phyloP scores from a whole-genome alignment of 495 filamentous ascomycete genomes.

The Penicillium soppii region DNA sequence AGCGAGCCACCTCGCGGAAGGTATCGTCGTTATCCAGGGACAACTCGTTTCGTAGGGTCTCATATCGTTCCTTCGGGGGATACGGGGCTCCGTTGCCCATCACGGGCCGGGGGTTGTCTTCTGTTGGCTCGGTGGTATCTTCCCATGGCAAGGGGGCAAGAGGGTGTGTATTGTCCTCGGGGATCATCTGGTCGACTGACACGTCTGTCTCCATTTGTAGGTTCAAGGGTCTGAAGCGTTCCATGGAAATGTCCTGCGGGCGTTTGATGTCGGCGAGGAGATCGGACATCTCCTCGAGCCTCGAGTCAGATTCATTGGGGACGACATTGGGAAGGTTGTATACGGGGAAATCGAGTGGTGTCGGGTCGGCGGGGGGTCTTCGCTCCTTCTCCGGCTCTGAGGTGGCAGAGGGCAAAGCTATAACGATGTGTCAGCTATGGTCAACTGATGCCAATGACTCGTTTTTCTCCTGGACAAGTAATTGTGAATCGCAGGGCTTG shows the following conservation, averaged over 20 bases:
- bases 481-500: neutral
- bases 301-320: slow-evolving; percentile 23
- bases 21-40: slow-evolving; percentile 55
- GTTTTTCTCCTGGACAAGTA: neutral
- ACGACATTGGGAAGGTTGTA: slow-evolving; percentile 35
- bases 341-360: slow-evolving; percentile 50
- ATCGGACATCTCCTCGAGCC: slow-evolving; percentile 34
- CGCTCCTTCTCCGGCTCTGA: slow-evolving; percentile 44
- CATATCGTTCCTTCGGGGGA: slow-evolving; percentile 49
- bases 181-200: slow-evolving; percentile 45
- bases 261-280: slow-evolving; percentile 51
- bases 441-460: neutral
- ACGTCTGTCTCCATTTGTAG: slow-evolving; percentile 44
- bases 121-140: slow-evolving; percentile 18
- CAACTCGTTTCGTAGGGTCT: slow-evolving; percentile 49
- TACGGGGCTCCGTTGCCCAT: slow-evolving; percentile 52
- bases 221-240: slow-evolving; percentile 55
- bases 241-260: slow-evolving; percentile 49
- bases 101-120: slow-evolving; percentile 23
- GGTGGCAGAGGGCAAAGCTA: slow-evolving; percentile 36
- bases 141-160: slow-evolving; percentile 51
- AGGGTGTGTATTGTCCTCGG: slow-evolving; percentile 32
- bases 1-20: slow-evolving; percentile 50
- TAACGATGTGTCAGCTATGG: neutral
- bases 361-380: slow-evolving; percentile 44